Conservation (phyloP, 1,284 basidiomycete species). For the Heliocybe sulcata region DNA sequence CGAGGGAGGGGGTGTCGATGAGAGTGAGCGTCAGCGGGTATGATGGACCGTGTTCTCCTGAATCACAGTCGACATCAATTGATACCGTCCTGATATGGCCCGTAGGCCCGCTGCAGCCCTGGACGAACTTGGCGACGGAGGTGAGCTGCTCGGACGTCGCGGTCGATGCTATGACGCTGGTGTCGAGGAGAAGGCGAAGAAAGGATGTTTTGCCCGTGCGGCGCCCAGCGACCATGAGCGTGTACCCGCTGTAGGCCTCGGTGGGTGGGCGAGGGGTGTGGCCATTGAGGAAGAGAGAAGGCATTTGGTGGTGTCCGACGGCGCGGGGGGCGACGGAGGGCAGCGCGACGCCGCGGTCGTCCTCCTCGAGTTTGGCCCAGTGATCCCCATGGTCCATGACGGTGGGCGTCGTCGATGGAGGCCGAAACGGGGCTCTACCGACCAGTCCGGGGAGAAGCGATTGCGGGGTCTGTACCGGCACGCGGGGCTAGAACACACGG, state of each 20-base stretch:
- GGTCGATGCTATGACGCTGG: slow-evolving; percentile 49
- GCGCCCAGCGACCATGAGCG: slow-evolving; percentile 69
- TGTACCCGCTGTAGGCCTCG: slow-evolving; percentile 32
- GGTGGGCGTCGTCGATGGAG: slow-evolving; percentile 19
- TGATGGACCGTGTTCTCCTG: slow-evolving; percentile 32
- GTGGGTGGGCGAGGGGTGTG: slow-evolving; percentile 9
- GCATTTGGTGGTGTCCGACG: slow-evolving; percentile 8
- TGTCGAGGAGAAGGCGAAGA: slow-evolving; percentile 71
- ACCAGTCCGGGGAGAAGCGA: slow-evolving; percentile 16
- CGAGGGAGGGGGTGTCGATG: slow-evolving; percentile 72
- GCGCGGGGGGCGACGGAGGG: slow-evolving; percentile 8
- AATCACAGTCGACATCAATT: slow-evolving; percentile 56
- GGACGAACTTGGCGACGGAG: slow-evolving; percentile 70
- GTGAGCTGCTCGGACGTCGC: slow-evolving; percentile 63
- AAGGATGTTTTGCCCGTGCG: slow-evolving; percentile 78
- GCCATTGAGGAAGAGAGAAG: slow-evolving; percentile 7
- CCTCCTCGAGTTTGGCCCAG: slow-evolving; percentile 9
- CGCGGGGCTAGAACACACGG: slow-evolving; percentile 1
- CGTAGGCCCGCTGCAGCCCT: slow-evolving; percentile 60
- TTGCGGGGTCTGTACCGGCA: slow-evolving; percentile 1
- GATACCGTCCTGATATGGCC: slow-evolving; percentile 58
- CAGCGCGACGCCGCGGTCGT: slow-evolving; percentile 7
- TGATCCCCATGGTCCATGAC: slow-evolving; percentile 23
- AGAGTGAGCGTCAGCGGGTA: slow-evolving; percentile 56
- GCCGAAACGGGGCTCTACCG: background rate